These are phyloP conservation scores for Abrus pulchellus DNA, from an alignment of 306 rosid genomes.

Conservation along the genomic window DNA sequence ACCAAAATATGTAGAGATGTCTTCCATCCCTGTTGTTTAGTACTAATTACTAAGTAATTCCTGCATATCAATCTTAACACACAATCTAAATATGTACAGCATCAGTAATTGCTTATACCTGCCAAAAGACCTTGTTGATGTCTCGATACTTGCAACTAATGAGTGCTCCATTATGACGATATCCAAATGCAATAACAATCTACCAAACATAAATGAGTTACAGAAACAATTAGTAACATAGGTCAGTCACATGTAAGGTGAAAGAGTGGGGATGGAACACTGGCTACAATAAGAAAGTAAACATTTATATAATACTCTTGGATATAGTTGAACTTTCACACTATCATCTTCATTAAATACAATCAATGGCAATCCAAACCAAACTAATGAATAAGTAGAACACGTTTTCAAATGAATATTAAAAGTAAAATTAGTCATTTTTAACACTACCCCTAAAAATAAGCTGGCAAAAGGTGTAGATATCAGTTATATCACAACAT, in stretches of 20 bases:
- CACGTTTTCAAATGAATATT: constrained; percentile 20
- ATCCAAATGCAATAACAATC: constrained; percentile 86
- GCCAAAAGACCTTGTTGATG: constrained; percentile 85
- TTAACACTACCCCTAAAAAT: constrained; percentile 3
- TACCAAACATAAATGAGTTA: constrained; percentile 47
- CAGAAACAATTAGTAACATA: constrained; percentile 48
- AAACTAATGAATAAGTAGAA: background rate
- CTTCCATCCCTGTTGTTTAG: background rate
- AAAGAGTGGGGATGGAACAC: constrained; percentile 24
- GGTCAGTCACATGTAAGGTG: constrained; percentile 25
- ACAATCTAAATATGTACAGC: constrained; percentile 24
- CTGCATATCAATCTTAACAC: constrained; percentile 31
- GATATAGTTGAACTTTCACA: constrained; percentile 25
- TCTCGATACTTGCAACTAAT: constrained; percentile 96
- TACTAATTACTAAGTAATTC: background rate
- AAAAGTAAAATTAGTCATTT: constrained; percentile 2
- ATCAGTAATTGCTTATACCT: constrained; percentile 62
- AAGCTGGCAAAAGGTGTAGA: constrained; percentile 15
- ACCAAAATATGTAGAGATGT: constrained; percentile 7
- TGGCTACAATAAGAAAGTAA: constrained; percentile 31
- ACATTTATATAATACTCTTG: background rate
- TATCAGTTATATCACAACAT: constrained; percentile 28
- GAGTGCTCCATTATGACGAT: constrained; percentile 65
- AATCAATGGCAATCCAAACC: constrained; percentile 13
- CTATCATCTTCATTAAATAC: constrained; percentile 9